Conservation (phyloP, 768 basidiomycete species). For the Paxillus rubicundulus region DNA sequence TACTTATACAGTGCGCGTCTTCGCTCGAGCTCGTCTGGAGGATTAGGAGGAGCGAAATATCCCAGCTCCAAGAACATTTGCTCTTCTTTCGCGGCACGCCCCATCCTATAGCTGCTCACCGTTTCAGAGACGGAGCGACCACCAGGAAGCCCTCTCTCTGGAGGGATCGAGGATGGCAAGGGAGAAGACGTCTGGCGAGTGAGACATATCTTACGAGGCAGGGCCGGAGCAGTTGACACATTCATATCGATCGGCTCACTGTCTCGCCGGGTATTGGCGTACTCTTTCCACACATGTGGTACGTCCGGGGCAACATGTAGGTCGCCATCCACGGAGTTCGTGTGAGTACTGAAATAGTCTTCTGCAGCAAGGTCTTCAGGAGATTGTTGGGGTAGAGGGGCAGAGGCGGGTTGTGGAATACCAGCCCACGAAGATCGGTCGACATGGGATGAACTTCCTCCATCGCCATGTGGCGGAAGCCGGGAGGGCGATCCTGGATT, state of each 20-base stretch:
- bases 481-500: slow-evolving; percentile 22
- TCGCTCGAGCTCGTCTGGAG: slow-evolving; percentile 81
- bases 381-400: slow-evolving; percentile 18
- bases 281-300: slow-evolving; percentile 29
- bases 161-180: slow-evolving; percentile 43
- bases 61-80: slow-evolving; percentile 62
- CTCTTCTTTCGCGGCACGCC: slow-evolving; percentile 63
- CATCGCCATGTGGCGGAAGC: slow-evolving; percentile 6
- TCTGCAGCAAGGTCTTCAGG: slow-evolving; percentile 27
- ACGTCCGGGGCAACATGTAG: slow-evolving; percentile 12
- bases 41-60: slow-evolving; percentile 78
- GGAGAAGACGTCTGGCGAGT: slow-evolving; percentile 67
- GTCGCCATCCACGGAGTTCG: slow-evolving; percentile 19
- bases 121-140: slow-evolving; percentile 35
- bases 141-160: slow-evolving; percentile 32
- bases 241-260: slow-evolving; percentile 29
- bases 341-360: slow-evolving; percentile 31
- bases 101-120: slow-evolving; percentile 34
- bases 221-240: slow-evolving; percentile 42
- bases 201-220: slow-evolving; percentile 51
- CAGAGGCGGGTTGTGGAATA: slow-evolving; percentile 11
- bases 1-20: slow-evolving; percentile 84
- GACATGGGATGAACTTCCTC: not conserved
- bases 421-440: slow-evolving; percentile 12
- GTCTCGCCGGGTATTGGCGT: slow-evolving; percentile 23